Conservation (phyloP, 805 yeast genomes). For the Hemisphaericaspora nanyangensis region DNA sequence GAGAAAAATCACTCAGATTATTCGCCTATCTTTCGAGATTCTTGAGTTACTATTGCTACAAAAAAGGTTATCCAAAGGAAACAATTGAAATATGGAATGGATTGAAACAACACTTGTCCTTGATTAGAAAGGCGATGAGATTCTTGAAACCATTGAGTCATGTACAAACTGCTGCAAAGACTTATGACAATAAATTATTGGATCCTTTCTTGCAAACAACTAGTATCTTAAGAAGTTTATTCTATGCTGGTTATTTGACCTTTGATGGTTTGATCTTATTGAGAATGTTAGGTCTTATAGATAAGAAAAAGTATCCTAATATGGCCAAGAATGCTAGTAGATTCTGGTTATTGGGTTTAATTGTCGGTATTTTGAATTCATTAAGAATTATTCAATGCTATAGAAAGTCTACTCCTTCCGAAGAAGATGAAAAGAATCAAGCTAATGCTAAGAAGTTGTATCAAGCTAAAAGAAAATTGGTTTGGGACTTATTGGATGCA, state of each 20-base stretch:
- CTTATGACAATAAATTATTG: slow-evolving; percentile 65
- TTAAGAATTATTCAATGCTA: slow-evolving; percentile 14
- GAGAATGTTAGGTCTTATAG: slow-evolving; percentile 54
- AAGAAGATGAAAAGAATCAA: slow-evolving; percentile 20
- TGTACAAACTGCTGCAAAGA: slow-evolving; percentile 61
- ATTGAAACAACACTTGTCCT: slow-evolving; percentile 58
- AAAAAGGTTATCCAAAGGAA: slow-evolving; percentile 50
- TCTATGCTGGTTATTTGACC: slow-evolving; percentile 59
- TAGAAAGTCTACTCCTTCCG: slow-evolving; percentile 10
- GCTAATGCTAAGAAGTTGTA: slow-evolving; percentile 32
- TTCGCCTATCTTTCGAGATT: slow-evolving; percentile 80
- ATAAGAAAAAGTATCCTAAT: slow-evolving; percentile 41
- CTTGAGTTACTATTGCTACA: slow-evolving; percentile 55
- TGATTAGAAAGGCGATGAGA: slow-evolving; percentile 80
- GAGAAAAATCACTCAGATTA: slow-evolving; percentile 77
- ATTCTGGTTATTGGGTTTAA: slow-evolving; percentile 75
- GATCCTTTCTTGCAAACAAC: slow-evolving; percentile 56
- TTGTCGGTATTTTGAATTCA: slow-evolving; percentile 59
- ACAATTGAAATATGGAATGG: slow-evolving; percentile 47
- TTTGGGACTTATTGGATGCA: slow-evolving; percentile 75
- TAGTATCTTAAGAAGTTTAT: slow-evolving; percentile 53
- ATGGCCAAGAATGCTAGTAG: slow-evolving; percentile 58
- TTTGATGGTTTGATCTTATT: slow-evolving; percentile 64
- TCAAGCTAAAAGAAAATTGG: slow-evolving; percentile 55
- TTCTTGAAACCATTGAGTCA: slow-evolving; percentile 78